phyloP scores from a whole-genome alignment of 2,329 filamentous ascomycete genomes.

The Chaetomium olivaceum region DNA sequence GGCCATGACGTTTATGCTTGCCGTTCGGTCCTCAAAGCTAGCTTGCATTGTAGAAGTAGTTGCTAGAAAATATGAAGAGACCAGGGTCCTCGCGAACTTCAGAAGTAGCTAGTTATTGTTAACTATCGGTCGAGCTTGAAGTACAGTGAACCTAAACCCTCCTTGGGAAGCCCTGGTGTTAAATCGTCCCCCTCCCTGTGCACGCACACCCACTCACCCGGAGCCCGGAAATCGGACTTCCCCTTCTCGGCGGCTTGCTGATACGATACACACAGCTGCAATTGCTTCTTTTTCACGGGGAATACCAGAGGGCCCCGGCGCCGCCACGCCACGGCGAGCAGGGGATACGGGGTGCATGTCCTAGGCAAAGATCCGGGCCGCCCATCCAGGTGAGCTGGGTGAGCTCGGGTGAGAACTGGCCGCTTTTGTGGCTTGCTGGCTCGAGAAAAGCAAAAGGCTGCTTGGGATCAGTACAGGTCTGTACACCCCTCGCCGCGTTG shows the following conservation, averaged over 20 bases:
- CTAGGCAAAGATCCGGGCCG: background rate
- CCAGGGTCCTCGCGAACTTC: background rate
- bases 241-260: background rate
- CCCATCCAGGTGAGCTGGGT: too few species aligned
- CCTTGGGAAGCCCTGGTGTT: background rate
- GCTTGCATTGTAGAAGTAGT: background rate
- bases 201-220: background rate
- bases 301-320: background rate
- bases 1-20: conserved; percentile 3
- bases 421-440: too few species aligned
- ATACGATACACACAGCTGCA: background rate
- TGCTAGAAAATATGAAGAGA: background rate
- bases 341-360: background rate
- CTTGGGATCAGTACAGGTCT: too few species aligned
- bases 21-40: background rate
- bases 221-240: conserved; percentile 1
- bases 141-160: background rate
- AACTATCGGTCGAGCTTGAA: background rate
- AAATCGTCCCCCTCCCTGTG: background rate
- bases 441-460: too few species aligned
- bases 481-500: too few species aligned
- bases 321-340: background rate
- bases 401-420: too few species aligned
- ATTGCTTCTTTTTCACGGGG: conserved; percentile 8
- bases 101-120: background rate